Evolutionary conservation across 2,329 filamentous ascomycete genomes (phyloP).

Genomic region (Seiridium cupressi): DNA sequence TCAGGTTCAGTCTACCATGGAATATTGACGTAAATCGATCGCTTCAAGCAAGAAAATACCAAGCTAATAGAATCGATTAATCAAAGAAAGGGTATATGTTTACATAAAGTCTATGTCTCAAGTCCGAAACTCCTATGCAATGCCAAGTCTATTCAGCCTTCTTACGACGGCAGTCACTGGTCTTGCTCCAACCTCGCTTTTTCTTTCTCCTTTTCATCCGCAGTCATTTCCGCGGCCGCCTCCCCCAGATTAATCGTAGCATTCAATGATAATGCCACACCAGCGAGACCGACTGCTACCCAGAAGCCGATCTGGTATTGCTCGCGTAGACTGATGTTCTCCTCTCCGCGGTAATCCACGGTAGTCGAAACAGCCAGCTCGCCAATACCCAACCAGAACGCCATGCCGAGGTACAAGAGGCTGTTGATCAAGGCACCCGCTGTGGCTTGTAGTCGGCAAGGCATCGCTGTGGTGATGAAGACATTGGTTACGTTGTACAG

Average conservation of each 20-base stretch:
- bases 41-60: too few species aligned
- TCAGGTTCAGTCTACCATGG: too few species aligned
- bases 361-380: slow-evolving; percentile 61
- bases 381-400: slow-evolving; percentile 67
- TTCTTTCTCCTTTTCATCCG: slow-evolving; percentile 29
- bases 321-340: slow-evolving; percentile 16
- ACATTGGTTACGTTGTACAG: slow-evolving; percentile 74
- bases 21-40: too few species aligned
- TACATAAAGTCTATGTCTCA: too few species aligned
- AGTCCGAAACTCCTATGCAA: neutral
- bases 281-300: slow-evolving; percentile 25
- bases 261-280: slow-evolving; percentile 20
- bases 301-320: slow-evolving; percentile 30
- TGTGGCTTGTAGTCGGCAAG: slow-evolving; percentile 64
- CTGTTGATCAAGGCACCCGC: slow-evolving; percentile 72
- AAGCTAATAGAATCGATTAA: too few species aligned
- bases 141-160: neutral
- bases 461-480: slow-evolving; percentile 73
- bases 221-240: slow-evolving; percentile 27
- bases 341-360: slow-evolving; percentile 16
- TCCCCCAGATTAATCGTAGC: slow-evolving; percentile 25
- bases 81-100: too few species aligned
- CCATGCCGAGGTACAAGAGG: slow-evolving; percentile 69
- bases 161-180: neutral
- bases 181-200: slow-evolving; percentile 10